Evolutionary conservation across 1,284 basidiomycete genomes (phyloP).

Genomic region (Sutorius eximius): DNA sequence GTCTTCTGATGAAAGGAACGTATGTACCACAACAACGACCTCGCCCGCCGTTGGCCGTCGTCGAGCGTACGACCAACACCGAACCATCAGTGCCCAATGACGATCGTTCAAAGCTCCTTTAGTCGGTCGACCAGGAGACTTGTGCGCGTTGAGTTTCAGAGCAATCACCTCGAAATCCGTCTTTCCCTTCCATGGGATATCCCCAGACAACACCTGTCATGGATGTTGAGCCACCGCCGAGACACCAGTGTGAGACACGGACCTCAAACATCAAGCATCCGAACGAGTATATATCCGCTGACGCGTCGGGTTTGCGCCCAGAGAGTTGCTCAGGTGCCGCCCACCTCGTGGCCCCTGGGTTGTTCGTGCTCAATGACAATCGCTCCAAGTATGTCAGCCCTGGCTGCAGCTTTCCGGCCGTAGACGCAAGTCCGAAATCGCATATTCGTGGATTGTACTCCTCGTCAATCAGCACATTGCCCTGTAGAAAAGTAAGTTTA

Average conservation of each 20-base stretch:
- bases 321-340: constrained; percentile 7
- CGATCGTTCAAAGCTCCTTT: not conserved
- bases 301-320: not conserved
- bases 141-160: not conserved
- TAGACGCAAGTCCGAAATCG: constrained; percentile 9
- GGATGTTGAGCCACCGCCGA: not conserved
- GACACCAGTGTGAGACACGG: not conserved
- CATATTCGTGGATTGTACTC: constrained; percentile 2
- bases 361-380: not conserved
- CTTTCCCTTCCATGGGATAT: constrained; percentile 12
- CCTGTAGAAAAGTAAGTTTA: not conserved
- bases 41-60: too few species aligned
- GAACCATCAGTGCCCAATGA: constrained; percentile 6
- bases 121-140: too few species aligned
- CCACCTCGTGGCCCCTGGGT: constrained; percentile 2
- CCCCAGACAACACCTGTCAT: constrained; percentile 8
- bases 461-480: constrained; percentile 10
- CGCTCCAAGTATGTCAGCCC: constrained; percentile 9
- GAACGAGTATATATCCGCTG: constrained; percentile 5
- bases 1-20: too few species aligned
- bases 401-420: not conserved
- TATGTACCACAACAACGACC: too few species aligned
- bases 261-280: constrained; percentile 14
- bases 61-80: not conserved
- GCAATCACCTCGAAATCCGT: not conserved